Base-by-base conservation (phyloP, 768 basidiomycete species). In the Mycena rebaudengoi region DNA sequence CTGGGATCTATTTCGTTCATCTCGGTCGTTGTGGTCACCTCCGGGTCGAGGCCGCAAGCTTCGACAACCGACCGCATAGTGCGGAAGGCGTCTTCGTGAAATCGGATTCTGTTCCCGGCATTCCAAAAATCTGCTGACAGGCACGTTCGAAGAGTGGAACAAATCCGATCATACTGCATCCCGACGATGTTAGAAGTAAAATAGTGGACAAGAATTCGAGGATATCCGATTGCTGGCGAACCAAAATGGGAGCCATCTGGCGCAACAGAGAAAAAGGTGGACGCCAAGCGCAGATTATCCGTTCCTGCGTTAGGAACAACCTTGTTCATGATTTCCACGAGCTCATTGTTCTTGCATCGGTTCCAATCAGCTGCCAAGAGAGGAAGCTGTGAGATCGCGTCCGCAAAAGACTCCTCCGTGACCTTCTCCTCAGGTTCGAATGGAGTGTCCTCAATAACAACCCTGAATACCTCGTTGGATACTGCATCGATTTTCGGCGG, bases 1-100 rank as follows among this genome's bases (percentile, higher is more conserved):
- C 23, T 43, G 11, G 62, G 62, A 25, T 64, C 45, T 18, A 64
- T 57, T 30, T 64, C 62, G 30, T 64, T 28, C 62, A 64, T 58
- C 23, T 64, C 62, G n/a, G 41, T 11, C 20, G 28, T 4, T 0
- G 62, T 58, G 10, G 56, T 64, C 2, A 64, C 62, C 12, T 58
- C 56, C 23, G 62, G 56, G 48, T 64, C 62, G 5, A 64, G 29
- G 30, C 43, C 56, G 11, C 62, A 64, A 6, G 62, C 56, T 4
- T 49, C 20, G 16, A 64, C 33, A 21, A 64, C 50, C 18, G 33
- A 29, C 40, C 44, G 49, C 18, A 44, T 41, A 45, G 26, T 39
- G 18, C 7, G 40, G 13, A 7, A 39, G 14, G 56, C 62, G 28
- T 3, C 14, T n/a, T 29, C 20, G 23, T 58, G 13, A 20, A 46